Percentiles rank a stretch among this genome's conserved stretches.
phyloP scores from a whole-genome alignment of 768 basidiomycete species.

The Cystofilobasidium macerans region DNA sequence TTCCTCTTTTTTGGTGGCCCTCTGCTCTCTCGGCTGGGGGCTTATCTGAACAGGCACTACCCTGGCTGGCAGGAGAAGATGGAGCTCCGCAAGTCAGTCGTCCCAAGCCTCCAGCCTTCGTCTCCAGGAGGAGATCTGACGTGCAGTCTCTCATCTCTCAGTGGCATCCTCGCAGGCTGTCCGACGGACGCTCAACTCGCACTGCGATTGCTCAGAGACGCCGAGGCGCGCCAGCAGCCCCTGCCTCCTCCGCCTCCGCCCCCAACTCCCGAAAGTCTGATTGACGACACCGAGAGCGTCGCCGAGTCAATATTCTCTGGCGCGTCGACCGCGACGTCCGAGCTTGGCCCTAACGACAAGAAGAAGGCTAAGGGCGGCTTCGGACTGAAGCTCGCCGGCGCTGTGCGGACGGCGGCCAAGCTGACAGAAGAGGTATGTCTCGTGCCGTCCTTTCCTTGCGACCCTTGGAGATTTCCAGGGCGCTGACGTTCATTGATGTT shows the following conservation, averaged over 20 bases:
- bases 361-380: conserved; percentile 2
- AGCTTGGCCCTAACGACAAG: not conserved
- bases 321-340: not conserved
- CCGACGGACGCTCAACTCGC: conserved; percentile 45
- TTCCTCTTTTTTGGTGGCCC: conserved; percentile 43
- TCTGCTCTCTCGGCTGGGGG: conserved; percentile 33
- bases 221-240: conserved; percentile 40
- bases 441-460: no score
- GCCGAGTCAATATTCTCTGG: conserved; percentile 5
- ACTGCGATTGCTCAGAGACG: conserved; percentile 42
- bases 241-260: conserved; percentile 41
- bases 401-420: conserved; percentile 17
- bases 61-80: conserved; percentile 41
- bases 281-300: not conserved
- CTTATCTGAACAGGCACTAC: conserved; percentile 35
- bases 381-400: conserved; percentile 14
- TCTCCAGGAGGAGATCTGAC: not conserved
- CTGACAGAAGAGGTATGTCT: conserved; percentile 20
- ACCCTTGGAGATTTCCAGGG: not conserved
- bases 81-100: conserved; percentile 40
- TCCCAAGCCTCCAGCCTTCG: not conserved
- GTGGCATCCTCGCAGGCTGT: conserved; percentile 40
- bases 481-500: not conserved
- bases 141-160: no score
- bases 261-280: not conserved